Percentiles rank a stretch among this genome's conserved stretches.
Evolutionary conservation across 106 monocot genomes (phyloP).

Genomic region (Dendrobium catenatum): DNA sequence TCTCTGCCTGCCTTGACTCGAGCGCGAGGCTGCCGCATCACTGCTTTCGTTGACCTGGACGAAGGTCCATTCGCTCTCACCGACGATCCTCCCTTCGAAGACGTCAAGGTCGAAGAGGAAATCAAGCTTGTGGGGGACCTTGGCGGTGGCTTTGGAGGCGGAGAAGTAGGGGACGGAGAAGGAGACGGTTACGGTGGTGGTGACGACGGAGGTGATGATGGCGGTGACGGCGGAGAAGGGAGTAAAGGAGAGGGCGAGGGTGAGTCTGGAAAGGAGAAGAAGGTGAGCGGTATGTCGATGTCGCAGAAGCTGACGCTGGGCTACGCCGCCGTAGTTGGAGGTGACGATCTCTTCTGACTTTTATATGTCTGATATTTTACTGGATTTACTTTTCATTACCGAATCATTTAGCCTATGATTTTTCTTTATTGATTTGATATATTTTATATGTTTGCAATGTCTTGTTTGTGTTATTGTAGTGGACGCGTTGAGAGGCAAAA

Average conservation of each 20-base stretch:
- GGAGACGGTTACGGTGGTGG: constrained; percentile 14
- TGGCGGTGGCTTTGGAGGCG: constrained; percentile 12
- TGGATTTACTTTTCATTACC: background rate
- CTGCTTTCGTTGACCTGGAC: constrained; percentile 3
- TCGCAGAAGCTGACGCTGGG: constrained; percentile 73
- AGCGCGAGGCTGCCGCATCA: background rate
- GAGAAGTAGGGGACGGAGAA: constrained; percentile 8
- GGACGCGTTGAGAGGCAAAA: background rate
- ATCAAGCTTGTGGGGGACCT: background rate
- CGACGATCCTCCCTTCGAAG: constrained; percentile 6
- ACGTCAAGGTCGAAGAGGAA: background rate
- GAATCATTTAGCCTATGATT: background rate
- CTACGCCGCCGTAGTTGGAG: constrained; percentile 63
- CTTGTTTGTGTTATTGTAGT: too few relatives aligned
- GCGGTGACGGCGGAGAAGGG: background rate
- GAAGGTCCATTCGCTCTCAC: constrained; percentile 4
- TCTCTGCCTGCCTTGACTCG: background rate
- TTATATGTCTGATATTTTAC: background rate
- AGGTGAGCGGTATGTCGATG: constrained; percentile 48
- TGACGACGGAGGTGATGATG: background rate
- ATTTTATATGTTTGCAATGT: background rate
- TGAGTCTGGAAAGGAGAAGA: constrained; percentile 10
- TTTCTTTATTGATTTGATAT: background rate
- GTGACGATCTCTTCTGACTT: constrained; percentile 16
- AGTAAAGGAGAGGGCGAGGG: constrained; percentile 2